Evolutionary conservation across 2,329 filamentous ascomycete species (phyloP), one percentile per base, ranked within the genome.

Genomic region (Penicillium decumbens): DNA sequence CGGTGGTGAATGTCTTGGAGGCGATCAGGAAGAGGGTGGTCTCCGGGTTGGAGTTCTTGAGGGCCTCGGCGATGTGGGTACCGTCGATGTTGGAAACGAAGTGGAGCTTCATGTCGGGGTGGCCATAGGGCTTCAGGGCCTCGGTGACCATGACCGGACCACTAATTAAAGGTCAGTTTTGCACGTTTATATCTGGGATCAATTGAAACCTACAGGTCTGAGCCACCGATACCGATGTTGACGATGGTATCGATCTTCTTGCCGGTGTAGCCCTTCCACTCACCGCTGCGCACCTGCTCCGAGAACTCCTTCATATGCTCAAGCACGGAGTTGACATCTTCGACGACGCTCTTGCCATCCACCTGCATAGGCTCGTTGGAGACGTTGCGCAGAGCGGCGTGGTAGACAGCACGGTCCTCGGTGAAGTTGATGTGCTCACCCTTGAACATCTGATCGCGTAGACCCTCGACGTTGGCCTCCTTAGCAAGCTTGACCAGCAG

Each of bases 1-100:
- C 93, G 8, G 93, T 98, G 56, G 93, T 98, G 76, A 98, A 98
- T 56, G 93, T 98, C 85, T 98, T 98, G 74, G 92, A 97, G 49
- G 93, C 93, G 63, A 98, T 83, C 62, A 98, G 81, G 85, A 98
- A 97, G 57, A 98, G 87, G n/a, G 93, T 96, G 41, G 92, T 96
- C 78, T 98, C 93, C 42, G 92, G 92, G 72, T 98, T 84, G 7
- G 92, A 95, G 64, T 84, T 76, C 68, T 83, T 85, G 53, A 97
- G 82, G 43, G 93, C 91, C 77, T 98, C 93, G 41, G 90, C 88
- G 71, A 97, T 89, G 78, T 98, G 93, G 47, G 93, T 98, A 61
- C 93, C 93, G 70, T 98, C 93, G 69, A 98, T 97, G 81, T 98
- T 98, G 77, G 92, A 97, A 62, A 98, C 93, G 66, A 98, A 98